Evolutionary conservation across 2,329 filamentous ascomycete species (phyloP), one percentile per base, ranked within the genome.

Genomic region (Corynespora cassiicola): DNA sequence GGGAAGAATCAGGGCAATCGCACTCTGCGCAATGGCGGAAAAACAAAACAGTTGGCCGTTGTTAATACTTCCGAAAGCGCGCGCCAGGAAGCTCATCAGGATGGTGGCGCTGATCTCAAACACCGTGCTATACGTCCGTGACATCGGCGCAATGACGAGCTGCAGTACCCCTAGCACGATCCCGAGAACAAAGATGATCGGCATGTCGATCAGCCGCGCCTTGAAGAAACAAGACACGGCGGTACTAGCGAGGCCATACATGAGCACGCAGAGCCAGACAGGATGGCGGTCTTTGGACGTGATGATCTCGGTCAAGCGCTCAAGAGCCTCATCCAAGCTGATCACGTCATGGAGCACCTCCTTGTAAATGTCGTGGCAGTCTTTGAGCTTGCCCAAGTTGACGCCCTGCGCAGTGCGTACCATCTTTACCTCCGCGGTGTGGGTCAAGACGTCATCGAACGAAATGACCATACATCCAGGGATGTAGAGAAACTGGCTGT

Each of bases 401-500:
- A 90, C 77, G 1, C 85, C 86, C 56, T 88, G 85, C 0, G 73
- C 68, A 0, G 81, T 78, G n/a, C 84, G 80, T 10, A 90, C 82
- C 27, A 90, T 77, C 69, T 88, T 87, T 48, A 90, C 86, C 61
- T 89, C 86, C n/a, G 86, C 85, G 0, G 86, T 89, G 56, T 90
- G 86, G 0, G 85, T 88, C 3, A 76, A 63, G 6, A 69, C 61
- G 62, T 91, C 87, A 58, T 82, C 90, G 59, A 96, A 95, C 4
- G 88, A 92, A 61, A 95, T 88, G 43, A 96, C 86, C 90, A 96
- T 96, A 59, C 88, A 94, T 0, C 88, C 88, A 0, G 90, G 90
- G 6, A 96, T 81, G 61, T 96, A 96, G 11, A 96, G 75, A 52
- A 92, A 96, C 57, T 95, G 89, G 17, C 86, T 86, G 52, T 95